Base-by-base conservation (phyloP, 164 flowering plant species). In the Saururus chinensis region DNA sequence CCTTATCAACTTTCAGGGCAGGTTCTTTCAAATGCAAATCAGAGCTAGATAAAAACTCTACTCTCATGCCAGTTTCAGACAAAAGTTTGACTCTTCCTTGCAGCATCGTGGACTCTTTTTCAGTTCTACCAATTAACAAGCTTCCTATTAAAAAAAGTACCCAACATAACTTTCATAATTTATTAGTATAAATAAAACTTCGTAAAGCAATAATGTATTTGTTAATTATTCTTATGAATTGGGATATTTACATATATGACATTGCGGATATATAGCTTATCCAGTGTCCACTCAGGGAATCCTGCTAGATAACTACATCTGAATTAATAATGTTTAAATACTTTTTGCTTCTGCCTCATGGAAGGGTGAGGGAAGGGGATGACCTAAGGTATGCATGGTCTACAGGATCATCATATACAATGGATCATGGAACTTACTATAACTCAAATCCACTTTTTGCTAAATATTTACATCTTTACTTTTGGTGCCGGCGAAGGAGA, bases 41-140 rank as follows among this genome's bases (percentile, higher is more conserved):
- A 68, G 45, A 42, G 19, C 75, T 61, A 60, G 85, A 76, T 72
- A 85, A 69, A 68, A 67, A 85, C 65, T 84, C 81, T 59, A 81
- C 84, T 63, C 65, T 76, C 70, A 88, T 22, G 16, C 89, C 96
- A 62, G 87, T 85, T 72, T 75, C 86, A 68, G 69, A 70, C 19
- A 84, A 73, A 56, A 67, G 67, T 51, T 73, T 70, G 41, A 82
- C 87, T 67, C 72, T 78, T 40, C 37, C 66, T 64, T 71, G 71
- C 62, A 85, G 68, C 62, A 63, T 40, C n/a, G 30, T 68, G 5
- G 66, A 60, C 56, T 88, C 91, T 55, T 76, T 79, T 52, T 66
- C 63, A n/a, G 80, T 80, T 72, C 78, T 75, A 68, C 91, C 86
- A 64, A 88, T 70, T 61, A 88, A 66, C 80, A 88, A 72, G 76